These are phyloP conservation scores for Tulasnella sp. DNA, from an alignment of 768 basidiomycete genomes.

Conservation along the genomic window DNA sequence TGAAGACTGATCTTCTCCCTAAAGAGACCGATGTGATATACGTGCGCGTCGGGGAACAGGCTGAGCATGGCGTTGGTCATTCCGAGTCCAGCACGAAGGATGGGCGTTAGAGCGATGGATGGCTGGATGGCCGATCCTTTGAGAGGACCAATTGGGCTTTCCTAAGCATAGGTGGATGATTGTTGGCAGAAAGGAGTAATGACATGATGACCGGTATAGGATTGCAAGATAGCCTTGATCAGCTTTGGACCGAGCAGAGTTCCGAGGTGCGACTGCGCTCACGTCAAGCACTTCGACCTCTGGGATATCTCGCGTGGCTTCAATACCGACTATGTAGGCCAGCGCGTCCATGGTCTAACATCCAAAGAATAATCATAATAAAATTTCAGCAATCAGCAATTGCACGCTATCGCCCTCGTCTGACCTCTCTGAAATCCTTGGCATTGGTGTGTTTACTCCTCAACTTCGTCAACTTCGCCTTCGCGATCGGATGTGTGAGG, in stretches of 20 bases:
- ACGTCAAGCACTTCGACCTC: conserved; percentile 55
- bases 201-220: too few relatives aligned
- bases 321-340: conserved; percentile 69
- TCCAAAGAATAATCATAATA: background rate
- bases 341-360: conserved; percentile 60
- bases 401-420: background rate
- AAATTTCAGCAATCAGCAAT: background rate
- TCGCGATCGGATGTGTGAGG: conserved; percentile 34
- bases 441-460: conserved; percentile 47
- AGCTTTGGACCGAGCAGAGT: too few relatives aligned
- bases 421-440: conserved; percentile 74
- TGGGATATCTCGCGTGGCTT: conserved; percentile 61
- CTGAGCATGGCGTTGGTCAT: conserved; percentile 83
- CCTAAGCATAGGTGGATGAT: conserved; percentile 32
- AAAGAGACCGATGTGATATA: conserved; percentile 85
- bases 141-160: conserved; percentile 72
- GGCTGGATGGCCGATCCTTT: conserved; percentile 65
- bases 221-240: background rate
- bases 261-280: conserved; percentile 23
- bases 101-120: conserved; percentile 76
- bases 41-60: conserved; percentile 78
- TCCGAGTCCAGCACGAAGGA: conserved; percentile 84
- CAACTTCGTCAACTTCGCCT: conserved; percentile 60
- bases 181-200: conserved; percentile 4
- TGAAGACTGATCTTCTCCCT: conserved; percentile 78